Conservation (phyloP, 1,139 yeast genomes). For the Torulaspora globosa region DNA sequence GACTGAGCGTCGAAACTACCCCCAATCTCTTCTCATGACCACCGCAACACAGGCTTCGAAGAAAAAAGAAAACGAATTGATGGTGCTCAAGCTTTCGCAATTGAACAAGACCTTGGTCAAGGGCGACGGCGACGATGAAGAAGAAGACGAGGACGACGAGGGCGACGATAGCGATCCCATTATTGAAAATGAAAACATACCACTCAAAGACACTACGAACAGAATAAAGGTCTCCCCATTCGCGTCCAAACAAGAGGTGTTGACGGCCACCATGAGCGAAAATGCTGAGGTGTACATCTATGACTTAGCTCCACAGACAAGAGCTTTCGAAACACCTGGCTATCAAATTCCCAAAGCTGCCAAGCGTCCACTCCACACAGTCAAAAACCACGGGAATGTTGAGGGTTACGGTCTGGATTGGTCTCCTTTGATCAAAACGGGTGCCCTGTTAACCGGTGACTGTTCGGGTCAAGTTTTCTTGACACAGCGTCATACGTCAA, state of each 20-base stretch:
- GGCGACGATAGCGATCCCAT: slow-evolving; percentile 78
- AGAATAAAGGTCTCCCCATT: slow-evolving; percentile 83
- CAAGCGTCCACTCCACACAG: slow-evolving; percentile 81
- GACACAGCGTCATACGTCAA: slow-evolving; percentile 70
- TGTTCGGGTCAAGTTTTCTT: slow-evolving; percentile 75
- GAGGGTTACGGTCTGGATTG: slow-evolving; percentile 98
- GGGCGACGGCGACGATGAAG: slow-evolving; percentile 70
- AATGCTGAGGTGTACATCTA: slow-evolving; percentile 83
- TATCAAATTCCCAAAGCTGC: slow-evolving; percentile 69
- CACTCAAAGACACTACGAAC: slow-evolving; percentile 80
- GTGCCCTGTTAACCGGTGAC: slow-evolving; percentile 86
- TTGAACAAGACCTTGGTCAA: slow-evolving; percentile 79
- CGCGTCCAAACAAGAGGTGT: slow-evolving; percentile 56
- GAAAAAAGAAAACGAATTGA: slow-evolving; percentile 81
- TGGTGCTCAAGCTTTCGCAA: slow-evolving; percentile 77
- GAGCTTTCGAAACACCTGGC: slow-evolving; percentile 87
- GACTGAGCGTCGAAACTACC: slow-evolving; percentile 80
- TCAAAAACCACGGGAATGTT: slow-evolving; percentile 83
- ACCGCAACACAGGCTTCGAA: slow-evolving; percentile 94
- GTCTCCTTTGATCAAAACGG: slow-evolving; percentile 82
- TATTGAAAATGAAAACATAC: slow-evolving; percentile 74
- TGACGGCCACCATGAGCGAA: slow-evolving; percentile 87
- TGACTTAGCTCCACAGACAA: slow-evolving; percentile 74
- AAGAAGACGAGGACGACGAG: slow-evolving; percentile 64
- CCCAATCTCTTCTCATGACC: slow-evolving; percentile 79